Percentiles rank a stretch among this genome's conserved stretches.
phyloP scores from a whole-genome alignment of 768 basidiomycete genomes.

The Mycena belliarum region DNA sequence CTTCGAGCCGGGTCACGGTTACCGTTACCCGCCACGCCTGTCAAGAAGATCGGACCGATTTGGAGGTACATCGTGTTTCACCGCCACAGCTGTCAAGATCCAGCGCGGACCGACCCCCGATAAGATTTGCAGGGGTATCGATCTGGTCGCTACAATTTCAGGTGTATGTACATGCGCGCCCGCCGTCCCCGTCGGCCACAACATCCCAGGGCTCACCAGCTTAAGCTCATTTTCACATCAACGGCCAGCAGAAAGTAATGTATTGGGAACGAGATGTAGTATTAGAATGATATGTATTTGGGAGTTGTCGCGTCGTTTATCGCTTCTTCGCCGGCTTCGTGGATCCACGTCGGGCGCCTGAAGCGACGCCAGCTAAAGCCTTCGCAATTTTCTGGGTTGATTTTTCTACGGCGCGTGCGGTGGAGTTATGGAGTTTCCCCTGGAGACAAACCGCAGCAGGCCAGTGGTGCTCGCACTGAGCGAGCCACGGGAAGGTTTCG shows the following conservation, averaged over 20 bases:
- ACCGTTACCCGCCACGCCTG: background rate
- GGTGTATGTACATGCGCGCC: too few species aligned
- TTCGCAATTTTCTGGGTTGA: background rate
- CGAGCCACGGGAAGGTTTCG: background rate
- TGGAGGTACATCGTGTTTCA: background rate
- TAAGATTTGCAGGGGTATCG: too few species aligned
- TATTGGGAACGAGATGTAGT: background rate
- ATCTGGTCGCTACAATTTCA: too few species aligned
- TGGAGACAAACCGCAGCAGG: slow-evolving; percentile 2
- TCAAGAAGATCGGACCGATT: background rate
- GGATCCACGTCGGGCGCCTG: background rate
- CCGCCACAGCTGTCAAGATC: too few species aligned
- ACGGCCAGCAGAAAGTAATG: background rate
- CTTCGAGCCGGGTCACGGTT: background rate
- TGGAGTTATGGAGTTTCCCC: slow-evolving; percentile 6
- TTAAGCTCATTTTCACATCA: too few species aligned
- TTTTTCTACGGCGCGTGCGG: background rate
- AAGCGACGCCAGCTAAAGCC: background rate
- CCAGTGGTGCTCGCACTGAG: background rate
- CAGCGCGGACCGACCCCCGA: too few species aligned
- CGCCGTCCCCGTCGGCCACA: too few species aligned
- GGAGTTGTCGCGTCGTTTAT: background rate
- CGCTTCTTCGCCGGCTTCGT: background rate
- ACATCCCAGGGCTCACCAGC: too few species aligned
- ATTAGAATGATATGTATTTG: background rate